A percentile compares a stretch with the other conserved stretches of the same genome.
Conservation (phyloP, 345 rosid genomes). For the Citrus medica region DNA sequence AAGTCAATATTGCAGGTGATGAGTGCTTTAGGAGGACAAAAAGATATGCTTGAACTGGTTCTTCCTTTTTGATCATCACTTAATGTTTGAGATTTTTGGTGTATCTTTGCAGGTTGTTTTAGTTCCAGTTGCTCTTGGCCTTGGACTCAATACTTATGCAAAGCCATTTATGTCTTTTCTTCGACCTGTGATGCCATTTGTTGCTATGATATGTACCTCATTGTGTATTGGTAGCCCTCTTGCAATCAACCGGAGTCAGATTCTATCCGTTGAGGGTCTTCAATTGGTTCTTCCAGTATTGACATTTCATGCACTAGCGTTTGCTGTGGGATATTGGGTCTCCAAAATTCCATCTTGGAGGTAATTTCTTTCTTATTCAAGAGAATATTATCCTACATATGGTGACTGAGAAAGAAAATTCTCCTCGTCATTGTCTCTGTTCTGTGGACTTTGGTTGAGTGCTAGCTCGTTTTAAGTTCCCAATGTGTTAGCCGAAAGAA, state of each 20-base stretch:
- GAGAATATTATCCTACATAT: not conserved
- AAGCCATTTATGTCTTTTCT: slow-evolving; percentile 68
- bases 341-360: slow-evolving; percentile 70
- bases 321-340: slow-evolving; percentile 81
- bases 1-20: slow-evolving; percentile 90
- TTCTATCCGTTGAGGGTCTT: slow-evolving; percentile 68
- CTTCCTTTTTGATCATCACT: not conserved
- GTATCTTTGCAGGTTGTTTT: slow-evolving; percentile 67
- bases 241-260: slow-evolving; percentile 73
- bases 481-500: not conserved
- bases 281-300: slow-evolving; percentile 70
- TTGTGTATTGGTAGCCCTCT: slow-evolving; percentile 95
- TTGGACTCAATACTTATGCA: slow-evolving; percentile 77
- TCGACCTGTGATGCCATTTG: slow-evolving; percentile 83
- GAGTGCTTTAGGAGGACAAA: slow-evolving; percentile 1
- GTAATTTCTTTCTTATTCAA: slow-evolving; percentile 32
- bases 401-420: not conserved
- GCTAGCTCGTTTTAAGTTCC: not conserved
- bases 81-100: slow-evolving; percentile 1
- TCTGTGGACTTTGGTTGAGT: not conserved
- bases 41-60: not conserved
- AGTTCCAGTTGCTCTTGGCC: slow-evolving; percentile 80
- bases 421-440: not conserved
- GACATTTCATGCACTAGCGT: slow-evolving; percentile 76
- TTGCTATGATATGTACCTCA: slow-evolving; percentile 91